Conservation (phyloP, 441 rosid genomes). For the Croton laevigatus region DNA sequence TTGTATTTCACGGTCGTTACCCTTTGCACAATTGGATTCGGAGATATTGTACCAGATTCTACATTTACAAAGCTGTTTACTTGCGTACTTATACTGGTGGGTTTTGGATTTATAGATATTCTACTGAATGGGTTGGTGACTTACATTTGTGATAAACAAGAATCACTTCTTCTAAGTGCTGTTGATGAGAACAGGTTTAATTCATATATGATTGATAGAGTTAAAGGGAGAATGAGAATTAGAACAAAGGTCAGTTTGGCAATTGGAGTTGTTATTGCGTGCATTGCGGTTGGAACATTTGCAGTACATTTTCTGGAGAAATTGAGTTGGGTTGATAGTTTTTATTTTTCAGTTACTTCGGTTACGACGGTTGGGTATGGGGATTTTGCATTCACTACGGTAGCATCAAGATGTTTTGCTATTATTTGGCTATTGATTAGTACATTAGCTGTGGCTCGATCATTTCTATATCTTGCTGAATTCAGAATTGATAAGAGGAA, state of each 20-base stretch:
- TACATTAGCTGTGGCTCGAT: slow-evolving; percentile 64
- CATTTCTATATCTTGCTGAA: slow-evolving; percentile 56
- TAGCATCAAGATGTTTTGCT: slow-evolving; percentile 58
- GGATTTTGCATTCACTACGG: slow-evolving; percentile 47
- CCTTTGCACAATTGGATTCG: slow-evolving; percentile 69
- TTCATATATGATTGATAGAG: slow-evolving; percentile 52
- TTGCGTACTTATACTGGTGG: slow-evolving; percentile 47
- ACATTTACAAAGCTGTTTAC: slow-evolving; percentile 59
- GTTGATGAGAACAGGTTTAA: slow-evolving; percentile 46
- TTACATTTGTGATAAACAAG: slow-evolving; percentile 64
- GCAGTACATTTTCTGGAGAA: slow-evolving; percentile 43
- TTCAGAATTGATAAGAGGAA: slow-evolving; percentile 56
- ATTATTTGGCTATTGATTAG: slow-evolving; percentile 55
- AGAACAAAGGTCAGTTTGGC: slow-evolving; percentile 57
- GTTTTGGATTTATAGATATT: slow-evolving; percentile 62
- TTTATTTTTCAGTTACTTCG: slow-evolving; percentile 60
- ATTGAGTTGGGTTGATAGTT: slow-evolving; percentile 55
- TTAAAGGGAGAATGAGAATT: slow-evolving; percentile 67
- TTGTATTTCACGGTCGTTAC: slow-evolving; percentile 65
- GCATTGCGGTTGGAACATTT: slow-evolving; percentile 51
- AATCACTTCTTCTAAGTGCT: slow-evolving; percentile 52
- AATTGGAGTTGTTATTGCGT: slow-evolving; percentile 40
- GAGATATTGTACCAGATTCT: slow-evolving; percentile 61
- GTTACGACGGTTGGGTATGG: slow-evolving; percentile 77
- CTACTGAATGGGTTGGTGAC: slow-evolving; percentile 58